A percentile compares a stretch with the other conserved stretches of the same genome.
These are phyloP conservation scores for Solanum chiquidenum DNA, from an alignment of 257 asterid genomes.

Conservation along the genomic window DNA sequence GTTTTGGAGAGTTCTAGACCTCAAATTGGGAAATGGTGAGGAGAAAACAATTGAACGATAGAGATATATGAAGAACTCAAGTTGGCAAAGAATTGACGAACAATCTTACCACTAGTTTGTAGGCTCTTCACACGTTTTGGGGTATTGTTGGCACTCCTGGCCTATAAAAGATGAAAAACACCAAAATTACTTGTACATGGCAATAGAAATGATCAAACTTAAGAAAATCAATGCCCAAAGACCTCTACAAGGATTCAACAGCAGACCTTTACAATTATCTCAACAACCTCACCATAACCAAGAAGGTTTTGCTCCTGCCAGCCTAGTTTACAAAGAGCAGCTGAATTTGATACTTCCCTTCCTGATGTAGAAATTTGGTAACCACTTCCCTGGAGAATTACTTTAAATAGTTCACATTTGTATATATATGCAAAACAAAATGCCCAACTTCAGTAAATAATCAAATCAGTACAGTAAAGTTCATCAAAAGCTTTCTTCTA, in stretches of 20 bases:
- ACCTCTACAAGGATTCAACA: not conserved
- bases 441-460: too few species aligned
- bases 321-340: too few species aligned
- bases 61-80: not conserved
- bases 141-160: slow-evolving; percentile 41
- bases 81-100: not conserved
- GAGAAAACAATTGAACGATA: not conserved
- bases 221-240: not conserved
- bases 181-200: not conserved
- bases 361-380: too few species aligned
- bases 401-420: too few species aligned
- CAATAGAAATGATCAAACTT: not conserved
- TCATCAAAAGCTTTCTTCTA: too few species aligned
- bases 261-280: slow-evolving; percentile 43
- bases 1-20: not conserved
- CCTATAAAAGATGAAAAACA: slow-evolving; percentile 29
- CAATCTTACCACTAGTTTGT: slow-evolving; percentile 57
- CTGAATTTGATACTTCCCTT: too few species aligned
- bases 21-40: not conserved
- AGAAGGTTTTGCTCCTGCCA: too few species aligned
- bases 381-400: too few species aligned
- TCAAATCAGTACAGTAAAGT: too few species aligned
- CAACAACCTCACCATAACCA: slow-evolving; percentile 38
- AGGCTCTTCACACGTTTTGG: slow-evolving; percentile 68
- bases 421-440: too few species aligned